Evolutionary conservation across 106 monocot genomes (phyloP), one percentile per base, ranked within the genome.

Genomic region (Dendrobium nobile): DNA sequence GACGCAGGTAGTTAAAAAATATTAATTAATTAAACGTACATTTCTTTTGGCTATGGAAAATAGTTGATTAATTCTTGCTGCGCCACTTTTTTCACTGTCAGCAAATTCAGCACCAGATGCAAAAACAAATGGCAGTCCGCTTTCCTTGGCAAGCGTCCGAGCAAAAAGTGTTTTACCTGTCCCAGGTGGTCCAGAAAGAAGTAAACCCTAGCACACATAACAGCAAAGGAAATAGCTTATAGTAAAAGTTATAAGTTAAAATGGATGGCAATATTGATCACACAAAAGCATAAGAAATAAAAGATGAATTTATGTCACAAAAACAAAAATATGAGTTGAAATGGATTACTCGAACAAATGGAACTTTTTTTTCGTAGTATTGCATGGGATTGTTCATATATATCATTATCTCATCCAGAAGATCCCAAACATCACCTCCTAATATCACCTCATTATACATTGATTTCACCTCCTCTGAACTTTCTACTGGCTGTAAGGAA

Each of bases 121-220:
- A 84, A 95, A 95, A 54, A 95, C 88, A 87, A 95, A 95, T 80
- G 95, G 95, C 87, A 95, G 75, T 13, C 95, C 95, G 84, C 95
- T 95, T 85, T 95, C 90, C 79, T 92, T 95, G 27, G 95, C 81
- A 85, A 95, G 92, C 59, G 92, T 92, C 31, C 95, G 75, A 64
- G 95, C 95, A 87, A 95, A 95, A 67, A 95, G 90, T 54, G 95
- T 95, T 87, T 95, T 95, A 28, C 95, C 95, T 72, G 95, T 95
- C 33, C 95, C 95, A 75, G 95, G 95, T 77, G 95, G 95, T 72
- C 95, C 95, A 83, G 84, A 95, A 16, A 95, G 87, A 85, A 95
- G 95, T 70, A 95, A 59, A 48, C 95, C 92, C 94, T 94, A 59
- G 56, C 31, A 81, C n/a, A 27, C 43, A 67, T 80, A 42, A 9